Conservation (phyloP, 2,329 filamentous ascomycete species). For the Exserohilum turcica region DNA sequence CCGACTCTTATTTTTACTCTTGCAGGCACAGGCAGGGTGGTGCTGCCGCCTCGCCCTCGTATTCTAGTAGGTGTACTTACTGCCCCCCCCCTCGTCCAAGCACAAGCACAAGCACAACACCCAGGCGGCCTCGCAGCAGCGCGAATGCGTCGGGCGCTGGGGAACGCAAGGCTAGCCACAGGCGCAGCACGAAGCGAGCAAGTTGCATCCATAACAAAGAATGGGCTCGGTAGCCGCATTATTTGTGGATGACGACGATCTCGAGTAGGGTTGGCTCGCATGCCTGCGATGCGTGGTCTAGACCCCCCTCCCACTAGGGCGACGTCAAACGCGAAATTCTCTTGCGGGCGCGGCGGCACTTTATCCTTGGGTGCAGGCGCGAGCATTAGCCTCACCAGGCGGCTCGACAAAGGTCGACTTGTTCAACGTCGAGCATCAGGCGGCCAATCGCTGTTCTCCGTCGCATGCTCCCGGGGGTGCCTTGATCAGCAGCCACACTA, state of each 20-base stretch:
- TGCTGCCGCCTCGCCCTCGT: background rate
- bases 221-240: constrained; percentile 21
- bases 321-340: constrained; percentile 34
- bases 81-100: too few relatives aligned
- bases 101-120: too few relatives aligned
- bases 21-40: too few relatives aligned
- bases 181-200: constrained; percentile 19
- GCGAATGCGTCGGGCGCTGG: background rate
- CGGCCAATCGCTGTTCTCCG: constrained; percentile 23
- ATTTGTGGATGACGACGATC: constrained; percentile 32
- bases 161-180: constrained; percentile 17
- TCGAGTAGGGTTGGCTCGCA: constrained; percentile 15
- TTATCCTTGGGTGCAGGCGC: constrained; percentile 31
- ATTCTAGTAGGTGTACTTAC: too few relatives aligned
- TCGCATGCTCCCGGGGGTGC: constrained; percentile 12
- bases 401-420: constrained; percentile 19
- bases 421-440: constrained; percentile 19
- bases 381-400: constrained; percentile 24
- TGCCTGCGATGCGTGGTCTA: constrained; percentile 38
- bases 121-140: background rate
- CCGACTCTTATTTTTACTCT: background rate
- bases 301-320: constrained; percentile 32
- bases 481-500: constrained; percentile 20
- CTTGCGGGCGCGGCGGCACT: constrained; percentile 33
- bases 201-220: constrained; percentile 22